Conservation (phyloP, 495 filamentous ascomycete genomes). For the Aspergillus egyptiacus region DNA sequence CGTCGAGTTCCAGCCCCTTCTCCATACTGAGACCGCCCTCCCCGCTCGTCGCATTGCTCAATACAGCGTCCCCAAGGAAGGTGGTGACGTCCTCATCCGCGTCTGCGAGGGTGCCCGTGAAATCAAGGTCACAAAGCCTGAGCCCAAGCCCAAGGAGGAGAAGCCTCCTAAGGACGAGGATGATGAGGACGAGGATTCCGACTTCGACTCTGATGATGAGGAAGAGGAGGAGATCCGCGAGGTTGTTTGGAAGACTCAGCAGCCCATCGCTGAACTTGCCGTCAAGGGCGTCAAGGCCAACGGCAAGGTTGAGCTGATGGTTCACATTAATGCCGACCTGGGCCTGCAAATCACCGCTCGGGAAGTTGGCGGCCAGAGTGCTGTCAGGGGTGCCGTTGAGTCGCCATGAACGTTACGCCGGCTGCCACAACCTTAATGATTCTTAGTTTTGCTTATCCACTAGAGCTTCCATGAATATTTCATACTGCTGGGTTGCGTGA, state of each 20-base stretch:
- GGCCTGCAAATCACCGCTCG: constrained; percentile 70
- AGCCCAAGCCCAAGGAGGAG: constrained; percentile 66
- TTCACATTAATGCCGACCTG: constrained; percentile 76
- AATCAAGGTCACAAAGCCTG: constrained; percentile 85
- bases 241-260: constrained; percentile 87
- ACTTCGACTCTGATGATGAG: constrained; percentile 54
- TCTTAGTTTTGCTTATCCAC: constrained; percentile 9
- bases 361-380: constrained; percentile 80
- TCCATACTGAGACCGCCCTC: constrained; percentile 80
- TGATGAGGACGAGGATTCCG: constrained; percentile 60
- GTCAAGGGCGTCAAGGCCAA: constrained; percentile 80
- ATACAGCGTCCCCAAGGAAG: constrained; percentile 64
- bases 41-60: constrained; percentile 78
- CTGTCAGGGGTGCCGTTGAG: constrained; percentile 67
- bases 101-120: constrained; percentile 79
- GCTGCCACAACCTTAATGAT: constrained; percentile 20
- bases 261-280: constrained; percentile 77
- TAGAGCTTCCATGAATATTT: constrained; percentile 3
- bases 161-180: constrained; percentile 50
- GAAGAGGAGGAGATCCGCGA: constrained; percentile 82
- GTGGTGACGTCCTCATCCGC: constrained; percentile 80
- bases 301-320: constrained; percentile 83
- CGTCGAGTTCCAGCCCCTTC: constrained; percentile 67
- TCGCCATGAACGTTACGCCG: constrained; percentile 24
- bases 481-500: constrained; percentile 1